Conservation (phyloP, 2,329 filamentous ascomycete genomes). For the Fusarium tupiense region DNA sequence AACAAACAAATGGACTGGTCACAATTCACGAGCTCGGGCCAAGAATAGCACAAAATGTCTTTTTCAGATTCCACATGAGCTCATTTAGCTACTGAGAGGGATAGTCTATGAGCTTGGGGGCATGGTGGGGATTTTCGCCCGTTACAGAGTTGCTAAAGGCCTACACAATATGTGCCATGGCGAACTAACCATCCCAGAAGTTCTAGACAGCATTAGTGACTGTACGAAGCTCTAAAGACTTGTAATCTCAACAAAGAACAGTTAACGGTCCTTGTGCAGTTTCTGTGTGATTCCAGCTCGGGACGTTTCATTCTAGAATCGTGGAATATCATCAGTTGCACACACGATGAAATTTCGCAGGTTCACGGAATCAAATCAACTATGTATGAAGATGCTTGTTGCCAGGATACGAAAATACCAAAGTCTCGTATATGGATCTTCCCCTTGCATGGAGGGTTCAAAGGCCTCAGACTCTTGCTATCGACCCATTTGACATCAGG, state of each 20-base stretch:
- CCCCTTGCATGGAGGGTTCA: slow-evolving; percentile 19
- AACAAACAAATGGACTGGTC: neutral
- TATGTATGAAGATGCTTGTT: neutral
- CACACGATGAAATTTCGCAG: neutral
- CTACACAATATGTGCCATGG: neutral
- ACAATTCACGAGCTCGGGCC: neutral
- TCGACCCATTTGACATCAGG: neutral
- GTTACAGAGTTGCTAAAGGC: neutral
- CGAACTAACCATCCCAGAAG: neutral
- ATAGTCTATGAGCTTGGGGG: neutral
- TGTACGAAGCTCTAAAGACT: neutral
- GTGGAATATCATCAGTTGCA: neutral
- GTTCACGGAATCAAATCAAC: neutral
- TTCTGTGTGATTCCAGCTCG: too few relatives aligned
- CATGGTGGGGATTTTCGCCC: neutral
- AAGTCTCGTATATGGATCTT: neutral
- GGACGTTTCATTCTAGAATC: neutral
- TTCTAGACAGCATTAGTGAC: neutral
- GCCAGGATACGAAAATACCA: neutral
- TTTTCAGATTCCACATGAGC: neutral
- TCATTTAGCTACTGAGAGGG: neutral
- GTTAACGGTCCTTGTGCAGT: neutral
- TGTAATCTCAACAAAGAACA: neutral
- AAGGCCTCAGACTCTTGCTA: neutral
- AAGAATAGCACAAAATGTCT: neutral